A percentile compares a stretch with the other conserved stretches of the same genome.
Conservation (phyloP, 108 stramenopile genomes). For the Aurantiochytrium sp. region DNA sequence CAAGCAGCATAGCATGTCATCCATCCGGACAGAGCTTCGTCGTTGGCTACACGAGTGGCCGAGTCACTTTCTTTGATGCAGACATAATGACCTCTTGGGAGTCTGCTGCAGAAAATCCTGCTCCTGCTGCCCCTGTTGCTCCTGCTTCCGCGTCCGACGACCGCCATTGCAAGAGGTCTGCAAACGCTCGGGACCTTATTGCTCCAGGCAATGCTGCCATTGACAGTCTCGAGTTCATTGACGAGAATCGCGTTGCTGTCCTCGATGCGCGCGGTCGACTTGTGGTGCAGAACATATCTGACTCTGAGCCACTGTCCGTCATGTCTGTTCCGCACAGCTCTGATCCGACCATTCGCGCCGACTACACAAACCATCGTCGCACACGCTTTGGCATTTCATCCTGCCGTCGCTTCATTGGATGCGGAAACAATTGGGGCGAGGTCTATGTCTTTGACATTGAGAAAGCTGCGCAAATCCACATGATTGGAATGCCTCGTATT, state of each 20-base stretch:
- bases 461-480: not conserved
- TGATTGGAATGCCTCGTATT: not conserved
- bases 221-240: not conserved
- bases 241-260: not conserved
- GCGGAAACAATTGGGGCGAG: not conserved
- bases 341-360: not conserved
- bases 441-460: not conserved
- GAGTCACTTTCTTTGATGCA: not conserved
- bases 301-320: not conserved
- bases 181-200: too few species aligned
- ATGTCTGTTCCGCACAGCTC: not conserved
- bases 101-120: not conserved
- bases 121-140: too few species aligned
- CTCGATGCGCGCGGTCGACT: not conserved
- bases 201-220: not conserved
- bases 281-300: not conserved
- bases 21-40: not conserved
- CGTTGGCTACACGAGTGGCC: not conserved
- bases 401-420: not conserved
- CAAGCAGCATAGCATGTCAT: not conserved
- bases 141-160: too few species aligned
- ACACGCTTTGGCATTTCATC: not conserved
- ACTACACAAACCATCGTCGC: not conserved
- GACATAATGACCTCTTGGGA: not conserved
- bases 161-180: too few species aligned